Conservation (phyloP, 108 stramenopile genomes). For the Fistulifera pelliculosa region DNA sequence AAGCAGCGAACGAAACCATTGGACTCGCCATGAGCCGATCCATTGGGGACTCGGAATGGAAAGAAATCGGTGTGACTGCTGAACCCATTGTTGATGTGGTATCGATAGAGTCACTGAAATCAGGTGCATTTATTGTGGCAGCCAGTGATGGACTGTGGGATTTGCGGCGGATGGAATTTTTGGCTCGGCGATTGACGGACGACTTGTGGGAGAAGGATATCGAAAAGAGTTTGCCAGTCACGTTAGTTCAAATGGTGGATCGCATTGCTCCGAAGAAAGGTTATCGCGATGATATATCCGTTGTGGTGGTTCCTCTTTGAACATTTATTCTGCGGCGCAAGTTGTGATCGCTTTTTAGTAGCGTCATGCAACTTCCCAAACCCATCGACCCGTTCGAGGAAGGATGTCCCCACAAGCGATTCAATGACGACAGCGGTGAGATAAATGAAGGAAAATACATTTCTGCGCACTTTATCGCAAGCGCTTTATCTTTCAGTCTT, state of each 20-base stretch:
- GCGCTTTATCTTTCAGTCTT: no score
- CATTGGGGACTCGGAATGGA: slow-evolving; percentile 66
- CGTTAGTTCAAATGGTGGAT: no score
- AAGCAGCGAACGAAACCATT: slow-evolving; percentile 35
- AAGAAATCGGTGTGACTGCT: slow-evolving; percentile 50
- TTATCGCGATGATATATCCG: slow-evolving; percentile 31
- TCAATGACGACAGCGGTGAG: no score
- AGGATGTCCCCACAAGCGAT: no score
- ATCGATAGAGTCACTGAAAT: slow-evolving; percentile 1
- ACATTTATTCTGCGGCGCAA: no score
- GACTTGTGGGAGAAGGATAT: background rate
- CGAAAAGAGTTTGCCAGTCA: no score
- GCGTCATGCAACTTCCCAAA: no score
- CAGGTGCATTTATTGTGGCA: slow-evolving; percentile 38
- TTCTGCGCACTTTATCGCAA: no score
- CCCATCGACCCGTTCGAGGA: no score
- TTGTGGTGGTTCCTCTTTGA: background rate
- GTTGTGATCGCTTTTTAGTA: no score
- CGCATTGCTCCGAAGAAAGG: slow-evolving; percentile 6
- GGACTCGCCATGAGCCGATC: slow-evolving; percentile 62
- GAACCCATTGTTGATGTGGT: slow-evolving; percentile 53
- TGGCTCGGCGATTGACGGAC: slow-evolving; percentile 40
- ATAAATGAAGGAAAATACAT: no score
- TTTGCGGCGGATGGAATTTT: slow-evolving; percentile 36
- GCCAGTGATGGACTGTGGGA: slow-evolving; percentile 74